Base-by-base conservation (phyloP, 2,329 filamentous ascomycete genomes). In the Cytospora paraplurivora region DNA sequence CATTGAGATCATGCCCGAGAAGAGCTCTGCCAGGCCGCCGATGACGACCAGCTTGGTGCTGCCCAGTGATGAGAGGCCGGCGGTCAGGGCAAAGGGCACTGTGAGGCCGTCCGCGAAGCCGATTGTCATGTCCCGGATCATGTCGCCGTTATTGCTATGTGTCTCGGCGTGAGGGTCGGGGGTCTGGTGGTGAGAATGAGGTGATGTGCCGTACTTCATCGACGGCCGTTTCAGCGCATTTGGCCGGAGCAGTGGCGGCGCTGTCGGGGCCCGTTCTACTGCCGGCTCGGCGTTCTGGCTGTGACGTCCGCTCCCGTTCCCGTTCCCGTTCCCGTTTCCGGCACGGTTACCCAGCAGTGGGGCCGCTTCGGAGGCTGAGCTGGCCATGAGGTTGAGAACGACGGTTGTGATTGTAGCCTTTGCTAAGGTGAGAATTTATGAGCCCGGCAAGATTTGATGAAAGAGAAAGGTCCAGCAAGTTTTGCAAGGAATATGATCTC, bases 61-160 rank as follows among this genome's bases (percentile, higher is more conserved):
- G n/a, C 87, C 87, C 53, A 90, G 78, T 57, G 82, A 82, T 2
- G 85, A 88, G 1, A 93, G 80, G 15, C 90, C 90, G 0, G 91
- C 90, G 0, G 89, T 92, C 44, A 93, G 79, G 17, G 90, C 90
- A 69, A 93, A 93, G 0, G 90, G 90, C 0, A 93, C 90, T 0
- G 90, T 93, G 69, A 93, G 81, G 17, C 90, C 90, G 71, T 93
- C 90, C 0, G 90, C 88, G 69, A 93, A 87, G 59, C 90, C 90
- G 68, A 93, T 88, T 65, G 90, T 92, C 67, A 87, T 81, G 74
- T 91, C 87, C 53, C 83, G 81, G 17, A 88, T 75, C 59, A 85
- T 71, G 62, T 78, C 76, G 65, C 74, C 75, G 68, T 80, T 73
- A 69, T 76, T 74, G 58, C 73, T 68, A 64, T 73, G 69, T 12